Base-by-base conservation (phyloP, 805 yeast genomes). In the Saccharomycopsis fermentans region DNA sequence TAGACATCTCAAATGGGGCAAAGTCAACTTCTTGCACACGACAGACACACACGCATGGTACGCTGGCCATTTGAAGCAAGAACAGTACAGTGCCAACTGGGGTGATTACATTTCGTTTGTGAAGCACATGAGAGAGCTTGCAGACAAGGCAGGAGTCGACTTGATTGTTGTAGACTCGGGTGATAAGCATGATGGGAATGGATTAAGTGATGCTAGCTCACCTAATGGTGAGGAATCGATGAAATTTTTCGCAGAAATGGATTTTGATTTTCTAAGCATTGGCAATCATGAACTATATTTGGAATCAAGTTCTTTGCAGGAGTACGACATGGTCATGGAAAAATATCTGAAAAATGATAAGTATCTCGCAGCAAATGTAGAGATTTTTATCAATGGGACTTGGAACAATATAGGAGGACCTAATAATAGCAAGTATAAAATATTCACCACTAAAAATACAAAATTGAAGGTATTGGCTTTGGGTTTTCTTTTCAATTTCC, bases 41-140 rank as follows among this genome's bases (percentile, higher is more conserved):
- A 94, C 99, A 0, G 99, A 94, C 66, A 92, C 97, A 1, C 99
- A 94, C 70, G 97, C 94, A 0, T 94, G 99, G 99, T 81, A 86
- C 63, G 83, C 92, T 4, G 97, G 97, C 0, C 99, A 92, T 72
- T 65, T 81, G 43, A 83, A 84, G 63, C 97, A 91, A 69, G 76
- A 79, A 32, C 82, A 81, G 59, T 92, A 84, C 69, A 79, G 84
- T 40, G 94, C 88, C 4, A 88, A 91, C 68, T 92, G 96, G 96
- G 97, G 97, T 9, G 96, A 92, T 66, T 88, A 86, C 60, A 67
- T 87, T 2, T 82, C 91, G 0, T 91, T 92, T 67, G 73, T 81
- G 0, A 63, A 70, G 4, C 81, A 80, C 58, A 68, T 91, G 65
- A 73, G 74, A 36, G 62, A 66, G 0, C 64, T 66, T 19, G 84